phyloP scores from a whole-genome alignment of 345 rosid genomes.

The Hibiscus tridactylites region DNA sequence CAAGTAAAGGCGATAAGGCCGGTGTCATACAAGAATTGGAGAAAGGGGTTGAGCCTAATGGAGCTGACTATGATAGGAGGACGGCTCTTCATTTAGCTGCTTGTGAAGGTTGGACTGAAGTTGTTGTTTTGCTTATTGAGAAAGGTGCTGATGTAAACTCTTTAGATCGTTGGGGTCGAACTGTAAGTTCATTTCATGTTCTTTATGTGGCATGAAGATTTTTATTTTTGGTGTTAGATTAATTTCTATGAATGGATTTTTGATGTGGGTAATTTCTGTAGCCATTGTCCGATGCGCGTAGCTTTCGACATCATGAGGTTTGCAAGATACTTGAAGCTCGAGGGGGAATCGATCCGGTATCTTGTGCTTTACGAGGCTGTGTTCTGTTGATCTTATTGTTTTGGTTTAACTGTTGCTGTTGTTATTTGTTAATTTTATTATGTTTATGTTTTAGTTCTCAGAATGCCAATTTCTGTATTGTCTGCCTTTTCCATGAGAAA shows the following conservation, averaged over 20 bases:
- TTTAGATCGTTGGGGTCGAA: constrained; percentile 58
- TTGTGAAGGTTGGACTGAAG: constrained; percentile 47
- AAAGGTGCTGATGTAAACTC: constrained; percentile 53
- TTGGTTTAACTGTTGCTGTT: too few species aligned
- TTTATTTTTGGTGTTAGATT: not conserved
- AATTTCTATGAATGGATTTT: not conserved
- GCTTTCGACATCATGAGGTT: constrained; percentile 34
- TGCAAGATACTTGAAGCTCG: constrained; percentile 41
- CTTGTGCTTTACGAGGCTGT: not conserved
- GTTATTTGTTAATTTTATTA: too few species aligned
- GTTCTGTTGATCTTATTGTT: too few species aligned
- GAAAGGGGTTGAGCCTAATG: constrained; percentile 40
- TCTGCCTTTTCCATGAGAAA: not conserved
- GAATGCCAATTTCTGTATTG: not conserved
- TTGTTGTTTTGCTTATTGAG: constrained; percentile 46
- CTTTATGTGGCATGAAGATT: not conserved
- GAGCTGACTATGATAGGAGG: constrained; percentile 52
- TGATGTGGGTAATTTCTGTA: constrained; percentile 21
- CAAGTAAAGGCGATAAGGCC: constrained; percentile 38
- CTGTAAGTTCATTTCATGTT: constrained; percentile 32
- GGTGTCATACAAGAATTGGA: constrained; percentile 50
- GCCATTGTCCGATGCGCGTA: constrained; percentile 57
- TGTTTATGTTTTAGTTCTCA: not conserved
- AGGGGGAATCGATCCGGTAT: constrained; percentile 60
- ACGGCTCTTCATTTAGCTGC: constrained; percentile 67